Evolutionary conservation across 2,329 filamentous ascomycete species (phyloP), one percentile per base, ranked within the genome.

Genomic region (Aurifilum marmelostoma): DNA sequence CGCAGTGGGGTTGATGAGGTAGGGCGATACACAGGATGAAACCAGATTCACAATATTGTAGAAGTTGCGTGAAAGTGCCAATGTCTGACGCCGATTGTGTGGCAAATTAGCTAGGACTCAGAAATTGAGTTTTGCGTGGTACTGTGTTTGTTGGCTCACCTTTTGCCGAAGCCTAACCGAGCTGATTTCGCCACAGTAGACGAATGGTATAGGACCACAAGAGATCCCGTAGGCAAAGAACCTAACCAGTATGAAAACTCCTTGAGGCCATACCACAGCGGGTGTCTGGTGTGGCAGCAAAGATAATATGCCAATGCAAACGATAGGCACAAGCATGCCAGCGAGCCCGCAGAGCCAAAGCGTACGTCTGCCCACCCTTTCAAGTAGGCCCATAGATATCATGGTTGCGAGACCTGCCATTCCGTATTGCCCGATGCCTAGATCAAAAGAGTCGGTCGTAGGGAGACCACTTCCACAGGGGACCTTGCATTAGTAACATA

Each of bases 1-100:
- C 5, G 60, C 61, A 4, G 61, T 65, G 8, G 66, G 61, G 62
- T 65, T 68, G 61, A 64, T 56, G 29, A 68, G 47, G 43, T 68
- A 68, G 1, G 66, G 61, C 2, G 52, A 56, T n/a, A 64, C 61
- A 21, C 29, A 50, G 4, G 39, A 27, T n/a, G 60, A 60, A 24
- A 64, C 9, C 12, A 64, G 60, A 27, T 63, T 64, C 1, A 27
- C 39, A 34, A 64, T 21, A 21, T 68, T 67, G 66, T 54, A 67
- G n/a, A 32, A 24, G 14, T 67, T 67, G 6, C 66, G 43, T 34
- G 66, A 61, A 18, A 67, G 47, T 3, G 27, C 34, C 18, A 67
- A 29, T 3, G 66, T 67, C 59, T 67, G 21, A 18, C 14, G 14
- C 58, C 4, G 37, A 18, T 34, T 56, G 5, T 24, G 2, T 27